Conservation (phyloP, 2,329 filamentous ascomycete species). For the Didymella segeticola region DNA sequence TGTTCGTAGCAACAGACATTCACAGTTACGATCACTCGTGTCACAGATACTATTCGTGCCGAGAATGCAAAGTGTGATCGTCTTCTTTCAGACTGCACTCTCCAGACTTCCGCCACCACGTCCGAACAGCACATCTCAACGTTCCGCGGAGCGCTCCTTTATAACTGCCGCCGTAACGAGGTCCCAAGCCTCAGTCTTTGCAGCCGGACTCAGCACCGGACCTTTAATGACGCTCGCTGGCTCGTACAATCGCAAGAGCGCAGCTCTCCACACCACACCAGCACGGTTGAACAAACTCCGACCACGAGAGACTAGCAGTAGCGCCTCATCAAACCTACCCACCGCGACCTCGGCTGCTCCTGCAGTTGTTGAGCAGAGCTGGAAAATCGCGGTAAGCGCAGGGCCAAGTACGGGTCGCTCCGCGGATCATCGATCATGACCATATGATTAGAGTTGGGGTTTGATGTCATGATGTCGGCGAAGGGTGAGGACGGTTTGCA, state of each 20-base stretch:
- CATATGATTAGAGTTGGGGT: background rate
- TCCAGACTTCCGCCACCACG: too few species aligned
- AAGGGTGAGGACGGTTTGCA: background rate
- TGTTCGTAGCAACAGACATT: too few species aligned
- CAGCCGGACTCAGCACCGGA: background rate
- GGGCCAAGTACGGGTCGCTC: background rate
- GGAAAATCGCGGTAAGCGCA: background rate
- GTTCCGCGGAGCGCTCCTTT: background rate
- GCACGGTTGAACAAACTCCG: background rate
- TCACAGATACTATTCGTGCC: too few species aligned
- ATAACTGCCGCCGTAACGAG: background rate
- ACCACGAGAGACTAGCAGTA: background rate
- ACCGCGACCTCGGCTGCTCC: background rate
- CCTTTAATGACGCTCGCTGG: background rate
- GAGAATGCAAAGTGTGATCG: too few species aligned
- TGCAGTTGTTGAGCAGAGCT: background rate
- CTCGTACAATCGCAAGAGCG: background rate
- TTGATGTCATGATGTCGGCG: background rate
- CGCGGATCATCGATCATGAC: background rate
- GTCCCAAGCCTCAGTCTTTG: background rate
- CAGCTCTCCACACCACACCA: background rate
- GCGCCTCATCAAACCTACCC: slow-evolving; percentile 8
- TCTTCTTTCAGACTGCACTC: too few species aligned
- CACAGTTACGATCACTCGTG: too few species aligned
- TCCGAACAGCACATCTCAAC: too few species aligned